Percentiles rank a stretch among this genome's conserved stretches.
phyloP scores from a whole-genome alignment of 2,329 filamentous ascomycete genomes.

The Aspergillus glaucus region DNA sequence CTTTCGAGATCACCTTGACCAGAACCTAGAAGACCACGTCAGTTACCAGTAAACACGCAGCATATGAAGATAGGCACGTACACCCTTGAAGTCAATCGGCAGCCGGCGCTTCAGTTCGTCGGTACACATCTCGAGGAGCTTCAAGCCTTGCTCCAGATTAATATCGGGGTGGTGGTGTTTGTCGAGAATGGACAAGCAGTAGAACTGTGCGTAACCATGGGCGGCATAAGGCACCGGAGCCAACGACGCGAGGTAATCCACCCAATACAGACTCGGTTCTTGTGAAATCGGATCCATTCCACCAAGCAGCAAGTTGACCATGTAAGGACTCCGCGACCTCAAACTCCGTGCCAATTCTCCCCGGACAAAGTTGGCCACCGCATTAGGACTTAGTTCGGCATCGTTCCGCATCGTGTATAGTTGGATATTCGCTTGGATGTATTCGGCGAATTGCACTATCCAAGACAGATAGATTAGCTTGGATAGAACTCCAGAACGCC shows the following conservation, averaged over 20 bases:
- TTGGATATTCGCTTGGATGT: constrained; percentile 96
- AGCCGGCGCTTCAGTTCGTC: constrained; percentile 95
- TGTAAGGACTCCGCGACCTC: constrained; percentile 89
- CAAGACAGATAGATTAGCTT: constrained; percentile 9
- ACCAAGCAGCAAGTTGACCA: constrained; percentile 90
- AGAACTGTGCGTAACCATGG: constrained; percentile 99
- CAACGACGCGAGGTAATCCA: constrained; percentile 88
- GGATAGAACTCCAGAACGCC: background rate
- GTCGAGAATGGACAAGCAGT: constrained; percentile 94
- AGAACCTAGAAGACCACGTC: constrained; percentile 27
- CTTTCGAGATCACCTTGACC: constrained; percentile 92
- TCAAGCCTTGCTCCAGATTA: constrained; percentile 77
- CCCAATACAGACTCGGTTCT: constrained; percentile 91
- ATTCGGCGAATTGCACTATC: constrained; percentile 95
- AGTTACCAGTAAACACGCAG: background rate
- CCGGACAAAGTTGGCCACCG: constrained; percentile 87
- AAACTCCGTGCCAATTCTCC: constrained; percentile 86
- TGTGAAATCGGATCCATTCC: constrained; percentile 87
- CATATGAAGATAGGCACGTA: constrained; percentile 39
- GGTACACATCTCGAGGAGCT: constrained; percentile 88
- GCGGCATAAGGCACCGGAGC: constrained; percentile 90
- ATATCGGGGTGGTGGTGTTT: constrained; percentile 98
- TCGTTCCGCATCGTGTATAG: constrained; percentile 98
- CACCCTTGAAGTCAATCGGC: constrained; percentile 98
- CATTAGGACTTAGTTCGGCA: constrained; percentile 81